Percentiles rank a stretch among this genome's conserved stretches.
These are phyloP conservation scores for Saccharomycopsis hybrid DNA, from an alignment of 1,139 yeast species.

Conservation along the genomic window DNA sequence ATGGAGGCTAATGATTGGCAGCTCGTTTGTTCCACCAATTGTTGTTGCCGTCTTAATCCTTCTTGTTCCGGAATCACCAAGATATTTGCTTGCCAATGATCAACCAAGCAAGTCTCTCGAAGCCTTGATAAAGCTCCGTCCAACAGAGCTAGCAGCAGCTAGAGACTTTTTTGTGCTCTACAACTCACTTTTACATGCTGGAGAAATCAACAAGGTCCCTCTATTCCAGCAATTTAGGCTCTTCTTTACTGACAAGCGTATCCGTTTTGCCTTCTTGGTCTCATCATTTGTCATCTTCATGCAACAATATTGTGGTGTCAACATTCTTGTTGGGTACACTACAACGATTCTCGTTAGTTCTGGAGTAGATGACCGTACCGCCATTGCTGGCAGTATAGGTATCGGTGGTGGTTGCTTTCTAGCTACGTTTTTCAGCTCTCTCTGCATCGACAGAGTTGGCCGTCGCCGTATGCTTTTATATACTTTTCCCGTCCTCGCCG, in stretches of 20 bases:
- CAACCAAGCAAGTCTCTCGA: conserved; percentile 44
- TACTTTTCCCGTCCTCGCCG: conserved; percentile 46
- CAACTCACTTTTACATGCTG: conserved; percentile 37
- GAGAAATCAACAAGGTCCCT: conserved; percentile 34
- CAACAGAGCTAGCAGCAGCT: conserved; percentile 38
- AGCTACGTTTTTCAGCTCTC: conserved; percentile 47
- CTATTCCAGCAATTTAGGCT: conserved; percentile 36
- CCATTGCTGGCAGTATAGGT: conserved; percentile 51
- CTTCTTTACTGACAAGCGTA: conserved; percentile 43
- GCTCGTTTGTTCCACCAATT: conserved; percentile 31
- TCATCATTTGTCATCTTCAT: conserved; percentile 50
- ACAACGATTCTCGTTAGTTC: conserved; percentile 45
- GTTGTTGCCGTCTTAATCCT: conserved; percentile 24
- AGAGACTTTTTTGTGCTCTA: conserved; percentile 43
- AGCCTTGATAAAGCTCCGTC: conserved; percentile 32
- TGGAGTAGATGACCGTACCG: conserved; percentile 37
- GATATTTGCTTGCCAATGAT: conserved; percentile 58
- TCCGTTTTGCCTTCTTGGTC: conserved; percentile 48
- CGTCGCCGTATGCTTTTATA: conserved; percentile 43
- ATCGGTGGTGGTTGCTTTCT: conserved; percentile 49
- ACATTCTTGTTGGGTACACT: conserved; percentile 48
- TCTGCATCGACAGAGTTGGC: conserved; percentile 50
- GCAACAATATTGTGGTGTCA: conserved; percentile 57
- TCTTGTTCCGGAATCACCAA: conserved; percentile 65
- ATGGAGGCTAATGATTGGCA: conserved; percentile 36